These are phyloP conservation scores for Rhizopus delemar DNA, from an alignment of 371 early-diverging fungal genomes.

Conservation along the genomic window DNA sequence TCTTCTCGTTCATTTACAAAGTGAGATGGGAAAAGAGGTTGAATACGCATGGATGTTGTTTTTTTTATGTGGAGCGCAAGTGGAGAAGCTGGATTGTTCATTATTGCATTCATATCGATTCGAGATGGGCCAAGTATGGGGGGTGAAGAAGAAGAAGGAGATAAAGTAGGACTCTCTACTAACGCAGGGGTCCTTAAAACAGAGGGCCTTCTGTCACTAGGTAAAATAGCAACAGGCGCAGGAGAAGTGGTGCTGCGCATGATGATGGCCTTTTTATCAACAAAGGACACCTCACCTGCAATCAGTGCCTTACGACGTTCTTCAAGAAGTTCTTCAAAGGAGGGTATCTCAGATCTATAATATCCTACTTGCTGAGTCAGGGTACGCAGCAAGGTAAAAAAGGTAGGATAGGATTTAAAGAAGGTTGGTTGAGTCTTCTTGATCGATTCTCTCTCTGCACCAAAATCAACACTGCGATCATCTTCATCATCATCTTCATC, in stretches of 20 bases:
- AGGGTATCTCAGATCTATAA: slow-evolving; percentile 63
- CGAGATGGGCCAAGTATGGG: neutral
- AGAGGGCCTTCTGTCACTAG: slow-evolving; percentile 18
- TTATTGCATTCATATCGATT: slow-evolving; percentile 18
- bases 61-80: slow-evolving; percentile 43
- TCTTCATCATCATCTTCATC: slow-evolving; percentile 31
- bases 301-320: slow-evolving; percentile 60
- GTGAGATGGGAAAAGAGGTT: slow-evolving; percentile 62
- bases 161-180: slow-evolving; percentile 10
- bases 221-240: neutral
- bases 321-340: slow-evolving; percentile 57
- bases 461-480: slow-evolving; percentile 50
- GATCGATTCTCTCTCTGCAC: slow-evolving; percentile 37
- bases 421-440: slow-evolving; percentile 38
- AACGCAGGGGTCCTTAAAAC: slow-evolving; percentile 9
- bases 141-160: slow-evolving; percentile 21
- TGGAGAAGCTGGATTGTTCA: slow-evolving; percentile 40
- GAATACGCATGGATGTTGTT: slow-evolving; percentile 51
- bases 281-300: slow-evolving; percentile 29
- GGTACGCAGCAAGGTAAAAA: slow-evolving; percentile 64
- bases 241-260: neutral
- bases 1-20: slow-evolving; percentile 57
- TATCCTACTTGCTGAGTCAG: slow-evolving; percentile 70
- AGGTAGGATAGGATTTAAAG: slow-evolving; percentile 64
- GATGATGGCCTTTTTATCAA: slow-evolving; percentile 3